These are phyloP conservation scores for Komagataella mondaviorum DNA, from an alignment of 805 yeast species.

Conservation along the genomic window DNA sequence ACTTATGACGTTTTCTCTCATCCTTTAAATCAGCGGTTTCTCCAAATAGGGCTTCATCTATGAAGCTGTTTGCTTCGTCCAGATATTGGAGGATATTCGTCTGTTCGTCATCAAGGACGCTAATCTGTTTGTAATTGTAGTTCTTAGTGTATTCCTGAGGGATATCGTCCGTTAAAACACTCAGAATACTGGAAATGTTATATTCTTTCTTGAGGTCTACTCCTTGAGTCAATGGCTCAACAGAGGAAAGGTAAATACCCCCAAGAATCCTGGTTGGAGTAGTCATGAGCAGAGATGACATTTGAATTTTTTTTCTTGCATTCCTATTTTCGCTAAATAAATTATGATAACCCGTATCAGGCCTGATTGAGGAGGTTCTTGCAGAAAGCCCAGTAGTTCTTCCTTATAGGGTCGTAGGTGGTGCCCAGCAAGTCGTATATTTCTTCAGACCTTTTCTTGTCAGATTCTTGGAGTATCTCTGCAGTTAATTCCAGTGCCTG, in stretches of 20 bases:
- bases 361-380: conserved; percentile 2
- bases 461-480: conserved; percentile 25
- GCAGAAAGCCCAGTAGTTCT: conserved; percentile 16
- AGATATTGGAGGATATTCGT: conserved; percentile 54
- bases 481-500: conserved; percentile 56
- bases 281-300: conserved; percentile 1
- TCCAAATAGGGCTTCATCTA: conserved; percentile 47
- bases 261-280: conserved; percentile 56
- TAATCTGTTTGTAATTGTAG: conserved; percentile 45
- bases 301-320: neutral
- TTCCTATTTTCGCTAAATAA: neutral
- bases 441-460: conserved; percentile 20
- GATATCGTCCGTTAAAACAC: conserved; percentile 52
- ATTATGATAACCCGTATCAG: neutral
- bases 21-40: conserved; percentile 10
- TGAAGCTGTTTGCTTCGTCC: conserved; percentile 48
- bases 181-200: conserved; percentile 59
- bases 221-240: conserved; percentile 45
- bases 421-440: conserved; percentile 38
- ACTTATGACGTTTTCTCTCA: conserved; percentile 21
- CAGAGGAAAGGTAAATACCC: conserved; percentile 62
- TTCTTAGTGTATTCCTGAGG: conserved; percentile 28
- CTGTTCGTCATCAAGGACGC: conserved; percentile 58
- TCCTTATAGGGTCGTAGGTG: conserved; percentile 17
- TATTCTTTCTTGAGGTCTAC: conserved; percentile 34